Percentiles rank a stretch among this genome's conserved stretches.
Evolutionary conservation across 352 stramenopile species (phyloP).

Genomic region (Ophiocytium majus): DNA sequence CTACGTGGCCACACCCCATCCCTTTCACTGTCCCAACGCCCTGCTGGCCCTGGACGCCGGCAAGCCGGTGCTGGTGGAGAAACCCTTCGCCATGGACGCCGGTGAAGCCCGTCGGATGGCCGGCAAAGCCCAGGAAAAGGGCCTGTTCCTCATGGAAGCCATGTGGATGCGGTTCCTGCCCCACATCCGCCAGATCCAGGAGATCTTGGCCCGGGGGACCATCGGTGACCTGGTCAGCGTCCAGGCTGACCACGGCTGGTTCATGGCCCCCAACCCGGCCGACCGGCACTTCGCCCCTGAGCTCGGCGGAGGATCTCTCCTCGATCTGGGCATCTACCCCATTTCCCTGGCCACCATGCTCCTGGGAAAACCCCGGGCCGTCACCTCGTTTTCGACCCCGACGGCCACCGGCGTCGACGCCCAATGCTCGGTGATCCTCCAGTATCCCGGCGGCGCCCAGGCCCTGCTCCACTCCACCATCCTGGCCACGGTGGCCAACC

Average conservation of each 20-base stretch:
- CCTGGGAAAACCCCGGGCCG: not conserved
- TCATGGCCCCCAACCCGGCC: not conserved
- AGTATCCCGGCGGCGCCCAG: not conserved
- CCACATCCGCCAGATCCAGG: not conserved
- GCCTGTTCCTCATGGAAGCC: conserved; percentile 15
- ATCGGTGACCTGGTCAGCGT: not conserved
- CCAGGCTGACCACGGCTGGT: not conserved
- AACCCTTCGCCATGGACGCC: conserved; percentile 14
- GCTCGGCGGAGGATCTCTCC: not conserved
- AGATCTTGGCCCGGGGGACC: not conserved
- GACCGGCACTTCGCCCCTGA: not conserved
- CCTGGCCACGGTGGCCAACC: not conserved
- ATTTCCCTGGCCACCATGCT: not conserved
- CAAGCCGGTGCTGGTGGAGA: conserved; percentile 7
- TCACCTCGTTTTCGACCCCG: not conserved
- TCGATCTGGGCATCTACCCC: conserved; percentile 8
- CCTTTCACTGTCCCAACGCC: not conserved
- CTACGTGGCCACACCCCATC: conserved; percentile 16
- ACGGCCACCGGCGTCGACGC: not conserved
- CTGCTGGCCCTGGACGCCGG: not conserved
- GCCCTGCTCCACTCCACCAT: not conserved
- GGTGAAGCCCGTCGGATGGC: not conserved
- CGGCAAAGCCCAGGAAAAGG: not conserved
- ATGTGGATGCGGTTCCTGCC: conserved; percentile 24
- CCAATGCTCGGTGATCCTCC: not conserved